Conservation (phyloP, 148 eudicot genomes). For the Camellia japonica region DNA sequence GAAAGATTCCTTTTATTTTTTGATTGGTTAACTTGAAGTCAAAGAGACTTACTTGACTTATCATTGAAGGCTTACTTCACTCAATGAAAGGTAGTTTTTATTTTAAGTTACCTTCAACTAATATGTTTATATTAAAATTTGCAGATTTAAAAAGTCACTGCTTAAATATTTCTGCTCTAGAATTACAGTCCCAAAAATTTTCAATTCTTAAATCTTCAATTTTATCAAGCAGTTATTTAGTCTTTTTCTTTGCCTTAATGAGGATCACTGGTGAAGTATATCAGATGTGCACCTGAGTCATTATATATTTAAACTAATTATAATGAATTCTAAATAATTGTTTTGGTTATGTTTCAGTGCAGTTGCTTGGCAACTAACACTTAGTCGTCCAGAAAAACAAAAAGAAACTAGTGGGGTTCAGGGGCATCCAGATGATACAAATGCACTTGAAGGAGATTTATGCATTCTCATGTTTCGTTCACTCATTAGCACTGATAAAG, state of each 20-base stretch:
- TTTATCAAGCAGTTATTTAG: not conserved
- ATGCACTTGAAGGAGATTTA: conserved; percentile 54
- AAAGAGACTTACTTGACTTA: not conserved
- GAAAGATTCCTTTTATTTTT: not conserved
- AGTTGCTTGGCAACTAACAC: conserved; percentile 91
- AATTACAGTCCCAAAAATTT: not conserved
- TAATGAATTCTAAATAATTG: not conserved
- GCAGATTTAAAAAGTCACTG: not conserved
- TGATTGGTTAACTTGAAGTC: too few relatives aligned
- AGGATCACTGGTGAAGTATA: not conserved
- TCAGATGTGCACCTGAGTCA: not conserved
- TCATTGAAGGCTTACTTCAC: not conserved
- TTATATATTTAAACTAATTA: not conserved
- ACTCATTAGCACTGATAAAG: conserved; percentile 76
- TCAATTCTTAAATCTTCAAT: not conserved
- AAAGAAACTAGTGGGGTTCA: conserved; percentile 33
- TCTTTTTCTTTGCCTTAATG: not conserved
- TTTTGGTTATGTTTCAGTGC: conserved; percentile 46
- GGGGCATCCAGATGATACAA: conserved; percentile 27
- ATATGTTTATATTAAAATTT: not conserved
- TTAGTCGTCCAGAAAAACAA: conserved; percentile 47
- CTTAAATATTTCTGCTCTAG: too few relatives aligned
- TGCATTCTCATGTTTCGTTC: conserved; percentile 86
- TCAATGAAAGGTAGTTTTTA: not conserved
- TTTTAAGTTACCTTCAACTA: not conserved